Conservation (phyloP, 2,329 filamentous ascomycete genomes). For the Aspergillus bombycis region DNA sequence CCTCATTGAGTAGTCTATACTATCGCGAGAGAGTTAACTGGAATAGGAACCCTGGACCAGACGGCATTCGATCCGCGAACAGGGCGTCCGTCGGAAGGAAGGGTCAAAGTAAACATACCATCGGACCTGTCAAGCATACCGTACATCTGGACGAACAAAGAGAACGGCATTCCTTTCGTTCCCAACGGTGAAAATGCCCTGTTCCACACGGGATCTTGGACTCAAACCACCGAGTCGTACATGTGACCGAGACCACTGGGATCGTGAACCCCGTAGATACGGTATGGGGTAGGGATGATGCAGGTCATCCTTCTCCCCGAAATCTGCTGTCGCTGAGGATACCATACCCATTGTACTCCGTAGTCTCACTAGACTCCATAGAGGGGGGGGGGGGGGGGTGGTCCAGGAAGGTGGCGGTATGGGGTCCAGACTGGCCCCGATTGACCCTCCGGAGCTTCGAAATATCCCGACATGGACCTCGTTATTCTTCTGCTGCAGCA, state of each 20-base stretch:
- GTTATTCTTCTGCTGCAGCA: background rate
- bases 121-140: background rate
- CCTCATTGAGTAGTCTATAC: background rate
- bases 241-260: background rate
- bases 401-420: background rate
- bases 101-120: background rate
- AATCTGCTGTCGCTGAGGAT: background rate
- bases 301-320: slow-evolving; percentile 1
- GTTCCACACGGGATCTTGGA: background rate
- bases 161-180: background rate
- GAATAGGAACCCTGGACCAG: background rate
- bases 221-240: background rate
- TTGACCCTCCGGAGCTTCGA: background rate
- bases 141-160: background rate
- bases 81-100: background rate
- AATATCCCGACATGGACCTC: slow-evolving; percentile 1
- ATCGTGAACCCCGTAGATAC: background rate
- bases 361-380: background rate
- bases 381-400: too few relatives aligned
- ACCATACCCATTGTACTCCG: background rate
- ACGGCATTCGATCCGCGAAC: background rate
- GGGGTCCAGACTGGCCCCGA: background rate
- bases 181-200: background rate
- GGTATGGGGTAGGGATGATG: background rate
- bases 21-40: background rate